Conservation (phyloP, 129 eudicot genomes). For the Rutidosis leptorrhynchoides region DNA sequence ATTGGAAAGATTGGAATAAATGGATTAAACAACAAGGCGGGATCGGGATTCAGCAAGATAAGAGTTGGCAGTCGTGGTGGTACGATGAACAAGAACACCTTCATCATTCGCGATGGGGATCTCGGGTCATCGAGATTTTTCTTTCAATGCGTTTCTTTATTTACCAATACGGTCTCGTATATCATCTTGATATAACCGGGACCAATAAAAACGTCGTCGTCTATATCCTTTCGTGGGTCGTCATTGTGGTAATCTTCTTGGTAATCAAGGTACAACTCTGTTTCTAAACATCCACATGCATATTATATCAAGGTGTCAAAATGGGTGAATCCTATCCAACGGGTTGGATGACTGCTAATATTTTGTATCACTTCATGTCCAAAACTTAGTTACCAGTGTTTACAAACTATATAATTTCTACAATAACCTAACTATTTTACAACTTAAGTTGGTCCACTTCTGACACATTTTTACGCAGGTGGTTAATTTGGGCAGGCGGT, state of each 20-base stretch:
- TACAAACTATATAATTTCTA: not conserved
- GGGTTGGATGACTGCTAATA: not conserved
- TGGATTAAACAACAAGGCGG: slow-evolving; percentile 97
- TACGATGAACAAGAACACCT: slow-evolving; percentile 85
- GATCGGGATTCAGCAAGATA: slow-evolving; percentile 84
- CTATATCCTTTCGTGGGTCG: slow-evolving; percentile 95
- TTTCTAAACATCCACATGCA: not conserved
- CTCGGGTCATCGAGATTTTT: slow-evolving; percentile 71
- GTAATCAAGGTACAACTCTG: slow-evolving; percentile 64
- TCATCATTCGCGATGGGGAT: slow-evolving; percentile 54
- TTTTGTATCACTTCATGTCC: not conserved
- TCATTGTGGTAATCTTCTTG: slow-evolving; percentile 63
- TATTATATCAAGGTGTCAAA: not conserved
- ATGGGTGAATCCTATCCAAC: not conserved
- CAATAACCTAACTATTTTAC: not conserved
- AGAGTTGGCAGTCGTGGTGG: slow-evolving; percentile 99
- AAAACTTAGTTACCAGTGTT: not conserved
- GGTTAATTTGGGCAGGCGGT: slow-evolving; percentile 61
- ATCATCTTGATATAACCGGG: slow-evolving; percentile 81
- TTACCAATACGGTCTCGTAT: slow-evolving; percentile 90
- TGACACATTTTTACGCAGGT: slow-evolving; percentile 34
- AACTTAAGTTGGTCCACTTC: not conserved
- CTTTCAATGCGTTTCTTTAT: slow-evolving; percentile 81
- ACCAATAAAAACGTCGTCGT: slow-evolving; percentile 57
- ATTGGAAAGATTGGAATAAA: slow-evolving; percentile 97